Evolutionary conservation across 345 rosid species (phyloP), one percentile per base, ranked within the genome.

Genomic region (Dipteronia dyeriana): DNA sequence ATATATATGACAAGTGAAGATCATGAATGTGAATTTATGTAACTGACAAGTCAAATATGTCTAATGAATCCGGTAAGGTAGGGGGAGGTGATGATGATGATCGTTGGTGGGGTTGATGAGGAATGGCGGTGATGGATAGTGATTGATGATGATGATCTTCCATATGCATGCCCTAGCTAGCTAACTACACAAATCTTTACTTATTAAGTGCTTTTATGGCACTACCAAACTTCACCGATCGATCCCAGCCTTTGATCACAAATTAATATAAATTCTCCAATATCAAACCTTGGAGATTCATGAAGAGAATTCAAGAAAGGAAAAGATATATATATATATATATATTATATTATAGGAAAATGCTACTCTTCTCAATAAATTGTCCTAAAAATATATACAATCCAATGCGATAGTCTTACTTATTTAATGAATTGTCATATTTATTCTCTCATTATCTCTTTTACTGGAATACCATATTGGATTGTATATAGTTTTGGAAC

Each of bases 151-250:
- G 38, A 59, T 20, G 11, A 59, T 59, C 22, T 57, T 31, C 38
- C 38, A 31, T 31, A 31, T 73, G 26, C 23, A 19, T 67, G 25
- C 10, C 16, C 41, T 69, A 13, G 34, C 25, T 66, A 39, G 41
- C 19, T 17, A 11, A 38, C 22, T 5, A 59, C 75, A 49, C 67
- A 51, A 16, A 19, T 67, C 66, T 70, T 39, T 12, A 47, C 25
- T 25, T 53, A 12, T 68, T 61, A 70, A 57, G 41, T 75, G 82
- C 79, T 39, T 53, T 85, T 81, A 86, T 79, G 82, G 72, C 75
- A 19, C 43, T 41, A 73, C 85, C 87, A 75, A 84, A 82, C 89
- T 66, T 75, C 83, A 75, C 87, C 84, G 80, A 45, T 81, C 71
- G 11, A 64, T 59, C 63, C n/a, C 20, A 7, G 23, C 26, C 23